A percentile compares a stretch with the other conserved stretches of the same genome.
phyloP scores from a whole-genome alignment of 83 land plant genomes.

The Isoetes engelmannii region DNA sequence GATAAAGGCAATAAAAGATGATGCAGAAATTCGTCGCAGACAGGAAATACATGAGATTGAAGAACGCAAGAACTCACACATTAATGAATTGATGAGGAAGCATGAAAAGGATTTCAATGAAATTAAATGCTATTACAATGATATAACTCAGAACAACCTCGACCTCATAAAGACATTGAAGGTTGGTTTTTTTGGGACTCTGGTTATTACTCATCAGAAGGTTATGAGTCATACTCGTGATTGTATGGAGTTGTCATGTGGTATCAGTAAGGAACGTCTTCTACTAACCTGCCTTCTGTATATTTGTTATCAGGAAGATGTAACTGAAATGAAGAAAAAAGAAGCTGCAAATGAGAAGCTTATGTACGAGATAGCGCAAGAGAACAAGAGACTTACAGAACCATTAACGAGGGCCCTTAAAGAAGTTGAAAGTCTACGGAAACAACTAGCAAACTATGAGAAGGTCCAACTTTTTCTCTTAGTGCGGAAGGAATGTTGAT shows the following conservation, averaged over 20 bases:
- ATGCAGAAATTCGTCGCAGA: conserved; percentile 30
- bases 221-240: neutral
- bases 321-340: conserved; percentile 38
- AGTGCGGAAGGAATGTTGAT: too few species aligned
- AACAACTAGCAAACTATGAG: conserved; percentile 23
- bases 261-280: neutral
- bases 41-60: conserved; percentile 41
- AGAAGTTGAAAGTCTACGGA: conserved; percentile 27
- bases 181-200: conserved; percentile 11
- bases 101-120: conserved; percentile 42
- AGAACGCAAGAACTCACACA: conserved; percentile 35
- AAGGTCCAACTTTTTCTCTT: conserved; percentile 13
- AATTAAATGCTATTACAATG: conserved; percentile 41
- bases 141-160: conserved; percentile 38
- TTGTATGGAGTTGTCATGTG: neutral
- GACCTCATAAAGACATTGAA: conserved; percentile 39
- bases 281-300: neutral
- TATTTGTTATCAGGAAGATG: conserved; percentile 23
- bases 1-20: conserved; percentile 28
- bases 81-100: conserved; percentile 38
- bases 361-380: conserved; percentile 39
- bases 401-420: conserved; percentile 32
- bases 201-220: neutral
- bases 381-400: conserved; percentile 34
- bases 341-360: conserved; percentile 37